These are phyloP conservation scores for Coemansia aciculifera DNA, from an alignment of 192 early-diverging fungal species.

Conservation along the genomic window DNA sequence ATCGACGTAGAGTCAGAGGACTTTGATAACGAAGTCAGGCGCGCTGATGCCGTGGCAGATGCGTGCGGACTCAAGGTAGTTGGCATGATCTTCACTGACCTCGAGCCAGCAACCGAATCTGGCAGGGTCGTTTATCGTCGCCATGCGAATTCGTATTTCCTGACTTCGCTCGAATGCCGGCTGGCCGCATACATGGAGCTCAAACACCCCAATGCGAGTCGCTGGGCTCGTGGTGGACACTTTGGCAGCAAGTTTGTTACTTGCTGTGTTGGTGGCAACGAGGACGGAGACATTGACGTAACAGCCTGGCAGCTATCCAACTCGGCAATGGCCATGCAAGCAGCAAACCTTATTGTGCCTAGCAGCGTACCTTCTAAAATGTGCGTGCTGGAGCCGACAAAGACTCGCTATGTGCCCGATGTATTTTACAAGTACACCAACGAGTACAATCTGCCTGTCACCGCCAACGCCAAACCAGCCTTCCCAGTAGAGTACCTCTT, in stretches of 20 bases:
- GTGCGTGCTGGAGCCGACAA: constrained; percentile 74
- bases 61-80: constrained; percentile 70
- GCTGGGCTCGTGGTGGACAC: constrained; percentile 72
- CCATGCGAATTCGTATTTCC: constrained; percentile 89
- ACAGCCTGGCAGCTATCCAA: constrained; percentile 91
- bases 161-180: constrained; percentile 86
- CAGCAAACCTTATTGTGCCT: constrained; percentile 89
- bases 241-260: constrained; percentile 96
- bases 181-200: constrained; percentile 85
- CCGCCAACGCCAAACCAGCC: constrained; percentile 88
- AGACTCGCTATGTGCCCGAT: constrained; percentile 90
- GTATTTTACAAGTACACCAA: constrained; percentile 97
- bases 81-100: constrained; percentile 94
- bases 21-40: constrained; percentile 49
- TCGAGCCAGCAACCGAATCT: constrained; percentile 78
- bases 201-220: constrained; percentile 65
- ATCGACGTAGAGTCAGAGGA: constrained; percentile 61
- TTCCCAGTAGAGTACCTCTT: constrained; percentile 97
- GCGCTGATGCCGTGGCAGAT: constrained; percentile 62
- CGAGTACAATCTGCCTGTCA: constrained; percentile 85
- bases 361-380: constrained; percentile 83
- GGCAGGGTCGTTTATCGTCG: constrained; percentile 86
- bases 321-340: constrained; percentile 82
- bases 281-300: constrained; percentile 83
- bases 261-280: constrained; percentile 88